Conservation (phyloP, 2,329 filamentous ascomycete species). For the Trichocomaceae sp. region DNA sequence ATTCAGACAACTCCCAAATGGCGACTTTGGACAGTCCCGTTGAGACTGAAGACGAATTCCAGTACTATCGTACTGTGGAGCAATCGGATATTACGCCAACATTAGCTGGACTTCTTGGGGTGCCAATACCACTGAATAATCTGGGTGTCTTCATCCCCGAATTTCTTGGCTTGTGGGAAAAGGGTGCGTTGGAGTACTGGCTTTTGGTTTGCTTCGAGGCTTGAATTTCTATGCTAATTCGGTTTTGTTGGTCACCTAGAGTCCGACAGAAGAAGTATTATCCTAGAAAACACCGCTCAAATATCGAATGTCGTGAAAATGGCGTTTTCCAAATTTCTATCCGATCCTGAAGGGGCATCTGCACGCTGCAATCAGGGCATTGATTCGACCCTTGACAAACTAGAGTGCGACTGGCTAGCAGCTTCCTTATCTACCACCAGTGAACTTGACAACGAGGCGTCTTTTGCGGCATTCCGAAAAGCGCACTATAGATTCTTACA, state of each 20-base stretch:
- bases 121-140: slow-evolving; percentile 85
- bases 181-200: slow-evolving; percentile 41
- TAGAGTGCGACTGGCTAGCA: slow-evolving; percentile 64
- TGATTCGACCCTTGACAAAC: slow-evolving; percentile 42
- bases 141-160: slow-evolving; percentile 77
- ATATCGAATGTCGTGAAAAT: slow-evolving; percentile 70
- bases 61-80: slow-evolving; percentile 78
- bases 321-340: slow-evolving; percentile 57
- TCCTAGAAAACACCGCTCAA: slow-evolving; percentile 73
- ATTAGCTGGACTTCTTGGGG: slow-evolving; percentile 74
- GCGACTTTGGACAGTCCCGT: slow-evolving; percentile 53
- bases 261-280: slow-evolving; percentile 57
- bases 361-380: slow-evolving; percentile 20
- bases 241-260: slow-evolving; percentile 21
- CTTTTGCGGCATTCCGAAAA: slow-evolving; percentile 20
- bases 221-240: slow-evolving; percentile 13
- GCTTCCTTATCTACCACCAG: slow-evolving; percentile 15
- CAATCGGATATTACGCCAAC: slow-evolving; percentile 93
- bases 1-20: slow-evolving; percentile 29
- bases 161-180: slow-evolving; percentile 69
- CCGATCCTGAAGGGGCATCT: slow-evolving; percentile 26
- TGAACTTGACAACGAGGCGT: slow-evolving; percentile 8
- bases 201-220: neutral
- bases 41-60: slow-evolving; percentile 60
- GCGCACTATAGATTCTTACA: slow-evolving; percentile 54